These are phyloP conservation scores for Salvia miltiorrhiza DNA, from an alignment of 257 asterid genomes.

Conservation along the genomic window DNA sequence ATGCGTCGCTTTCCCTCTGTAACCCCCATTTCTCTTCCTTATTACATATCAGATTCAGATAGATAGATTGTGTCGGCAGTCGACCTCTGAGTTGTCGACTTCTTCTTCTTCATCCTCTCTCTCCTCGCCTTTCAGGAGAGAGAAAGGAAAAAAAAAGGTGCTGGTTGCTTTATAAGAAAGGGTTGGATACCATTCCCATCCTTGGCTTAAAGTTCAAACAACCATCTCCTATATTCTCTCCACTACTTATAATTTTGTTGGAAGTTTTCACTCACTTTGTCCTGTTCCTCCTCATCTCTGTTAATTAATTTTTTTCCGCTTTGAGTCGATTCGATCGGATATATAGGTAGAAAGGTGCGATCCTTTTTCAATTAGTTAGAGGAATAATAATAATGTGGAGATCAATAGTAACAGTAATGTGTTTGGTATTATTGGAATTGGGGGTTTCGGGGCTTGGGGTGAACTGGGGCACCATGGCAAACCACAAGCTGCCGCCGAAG, in stretches of 20 bases:
- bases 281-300: too few relatives aligned
- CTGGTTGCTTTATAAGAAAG: neutral
- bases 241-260: neutral
- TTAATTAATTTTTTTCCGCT: too few relatives aligned
- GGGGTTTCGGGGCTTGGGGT: slow-evolving; percentile 55
- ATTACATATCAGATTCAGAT: too few relatives aligned
- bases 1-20: neutral
- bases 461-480: slow-evolving; percentile 85
- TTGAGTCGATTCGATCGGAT: too few relatives aligned
- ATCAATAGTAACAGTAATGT: neutral
- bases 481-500: slow-evolving; percentile 59
- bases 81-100: too few relatives aligned
- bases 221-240: neutral
- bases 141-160: neutral
- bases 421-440: neutral
- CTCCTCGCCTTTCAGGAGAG: neutral
- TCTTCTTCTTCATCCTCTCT: neutral
- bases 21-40: neutral
- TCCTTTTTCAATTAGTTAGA: too few relatives aligned
- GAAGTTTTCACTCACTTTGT: too few relatives aligned
- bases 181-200: neutral
- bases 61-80: neutral
- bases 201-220: neutral
- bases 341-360: too few relatives aligned
- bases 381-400: too few relatives aligned